These are phyloP conservation scores for Rhodotorula glutinis DNA, from an alignment of 1,284 basidiomycete species.

Conservation along the genomic window DNA sequence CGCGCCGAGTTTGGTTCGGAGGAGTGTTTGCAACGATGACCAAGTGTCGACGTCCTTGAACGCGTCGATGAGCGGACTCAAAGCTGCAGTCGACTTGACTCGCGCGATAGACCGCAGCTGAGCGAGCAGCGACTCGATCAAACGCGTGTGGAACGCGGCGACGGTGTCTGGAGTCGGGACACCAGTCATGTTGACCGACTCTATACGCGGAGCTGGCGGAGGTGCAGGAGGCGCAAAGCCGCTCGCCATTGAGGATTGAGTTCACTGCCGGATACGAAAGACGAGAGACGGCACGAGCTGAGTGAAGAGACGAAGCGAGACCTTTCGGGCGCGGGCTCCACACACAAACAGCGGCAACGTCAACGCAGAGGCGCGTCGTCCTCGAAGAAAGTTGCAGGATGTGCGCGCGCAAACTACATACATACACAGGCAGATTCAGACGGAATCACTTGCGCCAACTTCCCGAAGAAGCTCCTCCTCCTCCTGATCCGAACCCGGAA, in stretches of 20 bases:
- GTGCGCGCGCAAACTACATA: neutral
- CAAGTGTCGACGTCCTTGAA: neutral
- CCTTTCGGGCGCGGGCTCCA: too few relatives aligned
- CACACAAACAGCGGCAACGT: too few relatives aligned
- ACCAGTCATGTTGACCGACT: neutral
- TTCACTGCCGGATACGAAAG: too few relatives aligned
- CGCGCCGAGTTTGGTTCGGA: neutral
- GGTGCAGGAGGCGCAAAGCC: constrained; percentile 1
- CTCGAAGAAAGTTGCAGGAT: too few relatives aligned
- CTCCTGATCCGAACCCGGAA: too few relatives aligned
- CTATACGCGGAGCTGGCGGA: neutral
- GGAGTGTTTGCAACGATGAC: neutral
- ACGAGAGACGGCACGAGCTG: too few relatives aligned
- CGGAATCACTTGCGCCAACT: neutral
- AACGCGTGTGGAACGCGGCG: neutral
- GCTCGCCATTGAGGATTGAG: neutral
- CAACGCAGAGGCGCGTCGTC: too few relatives aligned
- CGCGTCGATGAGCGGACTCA: neutral
- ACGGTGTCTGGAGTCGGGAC: neutral
- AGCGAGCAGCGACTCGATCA: neutral
- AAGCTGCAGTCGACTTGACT: neutral
- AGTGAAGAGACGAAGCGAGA: too few relatives aligned
- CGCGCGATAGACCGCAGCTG: neutral
- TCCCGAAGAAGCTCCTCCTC: neutral
- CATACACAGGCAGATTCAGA: neutral